A percentile compares a stretch with the other conserved stretches of the same genome.
Conservation (phyloP, 257 asterid species). For the Linaria vulgaris region DNA sequence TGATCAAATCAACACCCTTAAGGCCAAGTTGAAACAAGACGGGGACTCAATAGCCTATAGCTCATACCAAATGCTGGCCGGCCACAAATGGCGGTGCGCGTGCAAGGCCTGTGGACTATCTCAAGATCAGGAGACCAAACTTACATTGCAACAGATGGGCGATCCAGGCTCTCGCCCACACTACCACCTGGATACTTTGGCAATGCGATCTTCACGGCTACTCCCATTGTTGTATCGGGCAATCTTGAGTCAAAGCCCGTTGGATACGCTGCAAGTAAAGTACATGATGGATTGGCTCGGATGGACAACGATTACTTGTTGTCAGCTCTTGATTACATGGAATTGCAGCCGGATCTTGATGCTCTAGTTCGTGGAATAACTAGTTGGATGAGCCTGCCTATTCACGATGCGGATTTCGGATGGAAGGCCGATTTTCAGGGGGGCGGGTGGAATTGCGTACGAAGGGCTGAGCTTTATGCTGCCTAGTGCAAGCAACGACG, state of each 20-base stretch:
- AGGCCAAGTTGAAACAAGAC: constrained; percentile 48
- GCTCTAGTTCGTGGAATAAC: constrained; percentile 64
- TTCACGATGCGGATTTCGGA: constrained; percentile 76
- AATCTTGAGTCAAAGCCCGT: constrained; percentile 53
- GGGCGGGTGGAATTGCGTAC: constrained; percentile 63
- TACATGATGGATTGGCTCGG: constrained; percentile 49
- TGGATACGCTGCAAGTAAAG: constrained; percentile 55
- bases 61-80: constrained; percentile 65
- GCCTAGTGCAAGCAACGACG: constrained; percentile 60
- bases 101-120: constrained; percentile 57
- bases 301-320: constrained; percentile 71
- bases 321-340: constrained; percentile 72
- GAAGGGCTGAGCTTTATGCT: constrained; percentile 68
- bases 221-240: constrained; percentile 45
- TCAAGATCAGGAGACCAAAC: constrained; percentile 49
- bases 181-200: constrained; percentile 75
- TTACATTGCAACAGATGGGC: constrained; percentile 72
- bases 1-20: constrained; percentile 51
- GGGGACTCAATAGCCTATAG: constrained; percentile 45
- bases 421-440: constrained; percentile 72
- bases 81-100: constrained; percentile 70
- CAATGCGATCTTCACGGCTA: constrained; percentile 68
- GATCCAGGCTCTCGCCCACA: constrained; percentile 52
- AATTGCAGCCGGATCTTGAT: constrained; percentile 58
- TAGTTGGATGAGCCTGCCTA: constrained; percentile 71